These are phyloP conservation scores for Debaryomyces psychrophilus DNA, from an alignment of 1,139 yeast species.

Conservation along the genomic window DNA sequence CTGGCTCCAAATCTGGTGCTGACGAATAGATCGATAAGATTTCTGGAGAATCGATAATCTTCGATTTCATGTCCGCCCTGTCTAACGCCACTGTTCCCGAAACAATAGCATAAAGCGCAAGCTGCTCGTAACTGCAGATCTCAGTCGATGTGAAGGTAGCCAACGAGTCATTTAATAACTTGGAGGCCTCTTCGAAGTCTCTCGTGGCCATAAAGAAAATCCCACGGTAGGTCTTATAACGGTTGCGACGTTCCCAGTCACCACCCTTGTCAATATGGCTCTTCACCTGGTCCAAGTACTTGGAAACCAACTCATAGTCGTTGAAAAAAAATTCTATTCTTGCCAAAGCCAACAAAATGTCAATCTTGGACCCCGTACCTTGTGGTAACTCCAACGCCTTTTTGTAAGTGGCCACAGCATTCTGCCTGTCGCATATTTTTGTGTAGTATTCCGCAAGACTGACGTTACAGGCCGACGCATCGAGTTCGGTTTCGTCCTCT, in stretches of 20 bases:
- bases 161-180: slow-evolving; percentile 81
- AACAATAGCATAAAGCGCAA: slow-evolving; percentile 85
- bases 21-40: slow-evolving; percentile 78
- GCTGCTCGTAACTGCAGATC: slow-evolving; percentile 83
- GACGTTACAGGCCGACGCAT: slow-evolving; percentile 73
- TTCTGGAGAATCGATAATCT: slow-evolving; percentile 93
- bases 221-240: slow-evolving; percentile 91
- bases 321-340: slow-evolving; percentile 87
- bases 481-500: slow-evolving; percentile 89
- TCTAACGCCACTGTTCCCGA: slow-evolving; percentile 83
- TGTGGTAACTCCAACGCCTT: slow-evolving; percentile 82
- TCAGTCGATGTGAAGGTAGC: slow-evolving; percentile 98
- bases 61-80: slow-evolving; percentile 81
- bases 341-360: slow-evolving; percentile 75
- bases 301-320: slow-evolving; percentile 71
- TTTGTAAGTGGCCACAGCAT: slow-evolving; percentile 72
- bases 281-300: slow-evolving; percentile 75
- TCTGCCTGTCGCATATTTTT: slow-evolving; percentile 73
- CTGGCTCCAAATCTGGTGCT: slow-evolving; percentile 74
- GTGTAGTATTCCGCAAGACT: slow-evolving; percentile 90
- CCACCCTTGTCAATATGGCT: slow-evolving; percentile 91
- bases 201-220: slow-evolving; percentile 83
- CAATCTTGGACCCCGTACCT: slow-evolving; percentile 88
- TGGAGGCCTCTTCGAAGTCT: slow-evolving; percentile 81
- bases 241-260: slow-evolving; percentile 98